Conservation (phyloP, 2,329 filamentous ascomycete species). For the Botrytis tulipae region DNA sequence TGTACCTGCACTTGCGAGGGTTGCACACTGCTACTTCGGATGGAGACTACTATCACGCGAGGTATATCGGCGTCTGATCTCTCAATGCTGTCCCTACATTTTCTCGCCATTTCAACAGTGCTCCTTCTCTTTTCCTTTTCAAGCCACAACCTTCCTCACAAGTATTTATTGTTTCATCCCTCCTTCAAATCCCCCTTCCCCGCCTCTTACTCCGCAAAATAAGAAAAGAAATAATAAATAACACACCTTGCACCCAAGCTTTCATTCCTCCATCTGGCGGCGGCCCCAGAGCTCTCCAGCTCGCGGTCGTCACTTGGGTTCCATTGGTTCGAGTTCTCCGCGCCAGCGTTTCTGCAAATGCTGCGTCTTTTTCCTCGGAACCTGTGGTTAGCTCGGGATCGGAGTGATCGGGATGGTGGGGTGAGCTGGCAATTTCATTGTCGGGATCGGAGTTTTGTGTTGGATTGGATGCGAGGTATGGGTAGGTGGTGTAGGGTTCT, state of each 20-base stretch:
- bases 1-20: neutral
- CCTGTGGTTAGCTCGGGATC: neutral
- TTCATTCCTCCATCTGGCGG: constrained; percentile 36
- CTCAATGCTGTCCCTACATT: neutral
- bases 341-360: neutral
- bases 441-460: neutral
- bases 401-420: neutral
- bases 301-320: constrained; percentile 32
- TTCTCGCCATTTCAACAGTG: neutral
- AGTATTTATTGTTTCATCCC: neutral
- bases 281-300: constrained; percentile 36
- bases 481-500: neutral
- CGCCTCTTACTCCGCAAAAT: neutral
- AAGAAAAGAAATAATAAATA: neutral
- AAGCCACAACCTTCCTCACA: too few species aligned
- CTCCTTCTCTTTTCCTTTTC: neutral
- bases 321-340: constrained; percentile 17
- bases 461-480: neutral
- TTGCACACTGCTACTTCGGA: too few species aligned
- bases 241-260: constrained; percentile 37
- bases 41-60: neutral
- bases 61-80: neutral
- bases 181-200: neutral
- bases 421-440: neutral
- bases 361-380: constrained; percentile 4